Evolutionary conservation across 495 filamentous ascomycete species (phyloP).

Genomic region (Penicillium psychrofluorescens): DNA sequence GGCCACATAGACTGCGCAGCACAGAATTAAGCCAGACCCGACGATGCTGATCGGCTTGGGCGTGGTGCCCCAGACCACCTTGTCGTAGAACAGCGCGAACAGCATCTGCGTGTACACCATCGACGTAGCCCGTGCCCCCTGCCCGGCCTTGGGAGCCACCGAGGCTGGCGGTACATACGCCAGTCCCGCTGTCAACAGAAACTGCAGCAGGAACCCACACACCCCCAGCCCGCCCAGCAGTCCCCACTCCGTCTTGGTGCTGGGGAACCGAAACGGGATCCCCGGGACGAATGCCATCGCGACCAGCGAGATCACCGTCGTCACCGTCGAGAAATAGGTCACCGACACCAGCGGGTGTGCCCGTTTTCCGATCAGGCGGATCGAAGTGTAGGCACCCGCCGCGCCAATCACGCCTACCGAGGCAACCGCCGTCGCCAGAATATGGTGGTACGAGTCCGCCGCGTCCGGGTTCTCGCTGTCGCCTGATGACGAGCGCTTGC

Average conservation of each 20-base stretch:
- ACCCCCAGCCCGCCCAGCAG: constrained; percentile 62
- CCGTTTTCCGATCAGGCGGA: constrained; percentile 77
- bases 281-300: constrained; percentile 52
- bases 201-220: constrained; percentile 82
- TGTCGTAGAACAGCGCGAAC: constrained; percentile 80
- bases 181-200: constrained; percentile 75
- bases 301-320: constrained; percentile 55
- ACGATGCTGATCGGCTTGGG: constrained; percentile 59
- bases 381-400: constrained; percentile 68
- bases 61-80: constrained; percentile 64
- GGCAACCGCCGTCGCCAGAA: constrained; percentile 64
- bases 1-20: constrained; percentile 73
- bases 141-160: constrained; percentile 14
- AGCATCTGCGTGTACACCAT: constrained; percentile 94
- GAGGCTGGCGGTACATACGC: constrained; percentile 48
- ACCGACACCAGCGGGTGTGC: constrained; percentile 81
- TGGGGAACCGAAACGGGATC: constrained; percentile 58
- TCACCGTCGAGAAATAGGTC: constrained; percentile 74
- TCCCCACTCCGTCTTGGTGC: constrained; percentile 56
- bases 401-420: constrained; percentile 77
- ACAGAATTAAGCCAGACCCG: constrained; percentile 74
- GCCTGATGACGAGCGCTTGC: constrained; percentile 4
- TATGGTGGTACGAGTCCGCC: constrained; percentile 51
- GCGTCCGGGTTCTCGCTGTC: constrained; percentile 18
- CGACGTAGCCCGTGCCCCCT: constrained; percentile 66